phyloP scores from a whole-genome alignment of 371 early-diverging fungal species.

The Basidiobolus meristosporus region DNA sequence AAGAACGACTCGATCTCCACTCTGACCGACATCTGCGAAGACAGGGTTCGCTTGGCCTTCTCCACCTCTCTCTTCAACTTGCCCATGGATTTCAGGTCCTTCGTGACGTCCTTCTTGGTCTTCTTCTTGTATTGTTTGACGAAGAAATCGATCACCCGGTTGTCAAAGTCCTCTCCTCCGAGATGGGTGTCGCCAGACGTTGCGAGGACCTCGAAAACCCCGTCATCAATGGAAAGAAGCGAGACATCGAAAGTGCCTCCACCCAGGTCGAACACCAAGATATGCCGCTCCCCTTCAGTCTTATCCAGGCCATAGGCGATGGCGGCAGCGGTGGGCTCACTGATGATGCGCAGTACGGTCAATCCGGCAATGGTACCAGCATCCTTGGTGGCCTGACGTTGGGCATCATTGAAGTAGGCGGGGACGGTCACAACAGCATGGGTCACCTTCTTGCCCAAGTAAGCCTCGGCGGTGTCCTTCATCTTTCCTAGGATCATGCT shows the following conservation, averaged over 20 bases:
- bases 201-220: conserved; percentile 69
- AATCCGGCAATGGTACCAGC: conserved; percentile 64
- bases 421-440: conserved; percentile 96
- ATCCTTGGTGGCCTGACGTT: conserved; percentile 68
- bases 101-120: conserved; percentile 38
- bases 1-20: conserved; percentile 91
- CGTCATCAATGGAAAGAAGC: conserved; percentile 68
- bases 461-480: conserved; percentile 93
- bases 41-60: conserved; percentile 80
- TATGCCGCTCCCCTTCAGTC: conserved; percentile 54
- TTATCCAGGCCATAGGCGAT: conserved; percentile 80
- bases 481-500: conserved; percentile 88
- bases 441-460: too few species aligned
- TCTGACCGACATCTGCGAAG: conserved; percentile 64
- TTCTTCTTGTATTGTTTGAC: conserved; percentile 55
- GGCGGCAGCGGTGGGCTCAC: conserved; percentile 92
- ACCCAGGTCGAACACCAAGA: too few species aligned
- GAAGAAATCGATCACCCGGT: conserved; percentile 66
- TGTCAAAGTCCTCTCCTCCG: too few species aligned
- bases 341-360: conserved; percentile 63
- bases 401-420: conserved; percentile 81
- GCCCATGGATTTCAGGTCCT: conserved; percentile 58
- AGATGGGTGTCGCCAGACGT: conserved; percentile 85
- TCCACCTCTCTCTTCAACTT: conserved; percentile 78
- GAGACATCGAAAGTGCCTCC: conserved; percentile 94